phyloP scores from a whole-genome alignment of 306 rosid species.

The Sicyos edulis region DNA sequence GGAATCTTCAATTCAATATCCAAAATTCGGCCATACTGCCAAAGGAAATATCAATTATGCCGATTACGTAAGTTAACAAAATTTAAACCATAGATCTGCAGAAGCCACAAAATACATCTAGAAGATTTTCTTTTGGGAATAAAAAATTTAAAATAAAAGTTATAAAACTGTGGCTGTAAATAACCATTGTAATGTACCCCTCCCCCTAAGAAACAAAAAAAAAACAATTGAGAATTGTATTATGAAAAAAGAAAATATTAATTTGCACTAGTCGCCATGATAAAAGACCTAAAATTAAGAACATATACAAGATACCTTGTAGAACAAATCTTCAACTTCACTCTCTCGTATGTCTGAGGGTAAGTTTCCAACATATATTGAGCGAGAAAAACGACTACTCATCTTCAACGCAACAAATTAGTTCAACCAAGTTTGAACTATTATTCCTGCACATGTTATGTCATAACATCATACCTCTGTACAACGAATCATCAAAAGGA shows the following conservation, averaged over 20 bases:
- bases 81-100: neutral
- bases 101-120: neutral
- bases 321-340: slow-evolving; percentile 87
- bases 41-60: slow-evolving; percentile 19
- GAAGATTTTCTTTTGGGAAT: neutral
- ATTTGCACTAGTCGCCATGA: slow-evolving; percentile 1
- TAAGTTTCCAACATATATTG: slow-evolving; percentile 94
- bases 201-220: neutral
- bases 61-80: neutral
- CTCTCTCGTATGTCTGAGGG: slow-evolving; percentile 83
- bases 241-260: slow-evolving; percentile 5
- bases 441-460: slow-evolving; percentile 43
- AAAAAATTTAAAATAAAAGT: too few relatives aligned
- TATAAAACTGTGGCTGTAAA: too few relatives aligned
- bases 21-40: slow-evolving; percentile 96
- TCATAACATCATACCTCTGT: slow-evolving; percentile 24
- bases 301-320: slow-evolving; percentile 47
- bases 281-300: neutral
- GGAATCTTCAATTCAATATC: slow-evolving; percentile 94
- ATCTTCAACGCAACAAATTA: slow-evolving; percentile 40
- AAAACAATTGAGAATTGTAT: neutral
- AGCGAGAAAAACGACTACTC: slow-evolving; percentile 99
- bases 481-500: slow-evolving; percentile 17
- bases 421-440: neutral
- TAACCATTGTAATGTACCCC: neutral